A percentile compares a stretch with the other conserved stretches of the same genome.
phyloP scores from a whole-genome alignment of 2,329 filamentous ascomycete species.

The Grosmannia clavigera region DNA sequence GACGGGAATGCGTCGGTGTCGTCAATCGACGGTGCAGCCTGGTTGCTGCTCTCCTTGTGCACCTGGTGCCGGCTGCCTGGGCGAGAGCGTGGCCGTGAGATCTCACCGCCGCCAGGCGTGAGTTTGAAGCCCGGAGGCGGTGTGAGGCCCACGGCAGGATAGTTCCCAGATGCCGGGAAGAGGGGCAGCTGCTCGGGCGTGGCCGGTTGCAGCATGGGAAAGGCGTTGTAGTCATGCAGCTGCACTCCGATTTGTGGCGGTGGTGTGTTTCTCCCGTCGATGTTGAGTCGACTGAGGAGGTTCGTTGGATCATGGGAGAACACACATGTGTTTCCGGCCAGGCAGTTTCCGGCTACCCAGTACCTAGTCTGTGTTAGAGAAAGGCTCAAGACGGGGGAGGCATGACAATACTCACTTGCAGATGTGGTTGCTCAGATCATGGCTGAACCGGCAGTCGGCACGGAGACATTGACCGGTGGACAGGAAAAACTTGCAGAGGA shows the following conservation, averaged over 20 bases:
- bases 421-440: slow-evolving; percentile 87
- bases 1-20: slow-evolving; percentile 94
- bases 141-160: slow-evolving; percentile 41
- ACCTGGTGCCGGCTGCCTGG: slow-evolving; percentile 69
- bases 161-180: slow-evolving; percentile 39
- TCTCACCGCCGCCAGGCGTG: slow-evolving; percentile 29
- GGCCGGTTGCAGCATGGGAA: slow-evolving; percentile 59
- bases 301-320: slow-evolving; percentile 93
- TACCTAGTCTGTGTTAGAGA: slow-evolving; percentile 46
- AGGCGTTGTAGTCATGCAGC: slow-evolving; percentile 72
- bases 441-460: slow-evolving; percentile 92
- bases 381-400: not conserved
- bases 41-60: slow-evolving; percentile 31
- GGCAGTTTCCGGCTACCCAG: slow-evolving; percentile 90
- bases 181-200: slow-evolving; percentile 46
- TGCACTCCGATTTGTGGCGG: slow-evolving; percentile 55
- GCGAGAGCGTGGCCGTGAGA: slow-evolving; percentile 64
- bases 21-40: slow-evolving; percentile 66
- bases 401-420: slow-evolving; percentile 68
- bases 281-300: slow-evolving; percentile 66
- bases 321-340: slow-evolving; percentile 86
- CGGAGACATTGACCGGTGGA: slow-evolving; percentile 91
- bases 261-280: slow-evolving; percentile 57
- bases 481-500: slow-evolving; percentile 95
- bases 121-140: slow-evolving; percentile 62